Conservation (phyloP, 2,329 filamentous ascomycete species). For the Calonectria fujianensis region DNA sequence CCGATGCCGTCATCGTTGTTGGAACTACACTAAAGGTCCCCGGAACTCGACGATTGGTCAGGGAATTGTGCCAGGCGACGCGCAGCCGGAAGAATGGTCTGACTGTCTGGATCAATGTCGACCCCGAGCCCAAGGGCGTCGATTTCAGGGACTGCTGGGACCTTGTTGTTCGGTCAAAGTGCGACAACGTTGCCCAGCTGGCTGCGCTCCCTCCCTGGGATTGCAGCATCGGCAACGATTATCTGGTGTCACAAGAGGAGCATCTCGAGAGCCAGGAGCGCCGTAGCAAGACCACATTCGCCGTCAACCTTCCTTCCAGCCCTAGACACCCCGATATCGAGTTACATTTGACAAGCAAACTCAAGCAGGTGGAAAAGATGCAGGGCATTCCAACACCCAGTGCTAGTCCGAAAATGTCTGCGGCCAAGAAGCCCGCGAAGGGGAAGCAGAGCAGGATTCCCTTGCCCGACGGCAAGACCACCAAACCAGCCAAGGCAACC, state of each 20-base stretch:
- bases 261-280: slow-evolving; percentile 63
- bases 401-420: slow-evolving; percentile 72
- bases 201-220: slow-evolving; percentile 79
- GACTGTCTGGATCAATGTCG: slow-evolving; percentile 95
- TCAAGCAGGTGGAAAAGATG: slow-evolving; percentile 64
- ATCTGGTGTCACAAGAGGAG: slow-evolving; percentile 67
- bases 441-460: slow-evolving; percentile 72
- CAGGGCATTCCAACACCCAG: slow-evolving; percentile 75
- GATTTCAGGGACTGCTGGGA: slow-evolving; percentile 97
- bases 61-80: slow-evolving; percentile 93
- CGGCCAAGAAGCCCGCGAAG: slow-evolving; percentile 63
- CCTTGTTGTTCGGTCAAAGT: slow-evolving; percentile 88
- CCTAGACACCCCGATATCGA: slow-evolving; percentile 47
- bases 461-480: slow-evolving; percentile 59
- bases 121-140: slow-evolving; percentile 85
- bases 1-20: slow-evolving; percentile 95
- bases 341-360: slow-evolving; percentile 57
- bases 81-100: slow-evolving; percentile 88
- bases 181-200: slow-evolving; percentile 88
- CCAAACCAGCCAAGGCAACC: slow-evolving; percentile 46
- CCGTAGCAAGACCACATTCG: slow-evolving; percentile 61
- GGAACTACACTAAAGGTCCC: slow-evolving; percentile 97
- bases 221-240: slow-evolving; percentile 70
- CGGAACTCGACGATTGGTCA: slow-evolving; percentile 90
- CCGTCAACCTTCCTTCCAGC: slow-evolving; percentile 55